Percentiles rank a stretch among this genome's conserved stretches.
phyloP scores from a whole-genome alignment of 2,329 filamentous ascomycete species.

The Ophiostoma himal-ulmi region DNA sequence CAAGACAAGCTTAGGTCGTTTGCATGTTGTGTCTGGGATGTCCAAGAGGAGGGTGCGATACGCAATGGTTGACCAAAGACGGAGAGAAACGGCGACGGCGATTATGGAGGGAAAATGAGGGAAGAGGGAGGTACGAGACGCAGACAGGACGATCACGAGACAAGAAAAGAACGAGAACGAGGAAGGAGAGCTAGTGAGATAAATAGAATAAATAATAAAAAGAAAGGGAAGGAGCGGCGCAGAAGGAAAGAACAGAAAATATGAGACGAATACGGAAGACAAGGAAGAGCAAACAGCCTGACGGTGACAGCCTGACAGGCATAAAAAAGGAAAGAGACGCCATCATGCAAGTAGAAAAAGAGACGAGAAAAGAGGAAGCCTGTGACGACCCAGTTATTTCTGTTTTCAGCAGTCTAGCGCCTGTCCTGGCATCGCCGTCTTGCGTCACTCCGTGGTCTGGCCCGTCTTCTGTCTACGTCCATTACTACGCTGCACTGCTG shows the following conservation, averaged over 20 bases:
- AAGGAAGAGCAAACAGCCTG: constrained; percentile 1
- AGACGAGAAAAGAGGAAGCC: not conserved
- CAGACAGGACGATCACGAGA: constrained; percentile 1
- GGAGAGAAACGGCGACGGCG: not conserved
- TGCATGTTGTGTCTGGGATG: not conserved
- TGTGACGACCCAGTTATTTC: constrained; percentile 8
- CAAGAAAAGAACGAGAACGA: too few species aligned
- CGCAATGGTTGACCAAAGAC: not conserved
- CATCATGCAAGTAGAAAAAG: not conserved
- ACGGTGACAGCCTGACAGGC: not conserved
- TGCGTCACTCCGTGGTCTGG: not conserved
- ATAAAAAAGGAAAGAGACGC: constrained; percentile 7
- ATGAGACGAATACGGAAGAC: constrained; percentile 6
- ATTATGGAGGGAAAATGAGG: not conserved
- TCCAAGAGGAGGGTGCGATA: not conserved
- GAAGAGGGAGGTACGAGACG: too few species aligned
- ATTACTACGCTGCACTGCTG: not conserved
- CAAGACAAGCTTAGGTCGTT: not conserved
- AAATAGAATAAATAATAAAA: not conserved
- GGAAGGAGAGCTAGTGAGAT: not conserved
- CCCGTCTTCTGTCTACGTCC: not conserved
- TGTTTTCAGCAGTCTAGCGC: constrained; percentile 10
- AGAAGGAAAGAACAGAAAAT: not conserved
- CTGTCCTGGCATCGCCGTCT: not conserved
- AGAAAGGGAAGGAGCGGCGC: not conserved